Evolutionary conservation across 352 stramenopile genomes (phyloP).

Genomic region (Pythium biforme): DNA sequence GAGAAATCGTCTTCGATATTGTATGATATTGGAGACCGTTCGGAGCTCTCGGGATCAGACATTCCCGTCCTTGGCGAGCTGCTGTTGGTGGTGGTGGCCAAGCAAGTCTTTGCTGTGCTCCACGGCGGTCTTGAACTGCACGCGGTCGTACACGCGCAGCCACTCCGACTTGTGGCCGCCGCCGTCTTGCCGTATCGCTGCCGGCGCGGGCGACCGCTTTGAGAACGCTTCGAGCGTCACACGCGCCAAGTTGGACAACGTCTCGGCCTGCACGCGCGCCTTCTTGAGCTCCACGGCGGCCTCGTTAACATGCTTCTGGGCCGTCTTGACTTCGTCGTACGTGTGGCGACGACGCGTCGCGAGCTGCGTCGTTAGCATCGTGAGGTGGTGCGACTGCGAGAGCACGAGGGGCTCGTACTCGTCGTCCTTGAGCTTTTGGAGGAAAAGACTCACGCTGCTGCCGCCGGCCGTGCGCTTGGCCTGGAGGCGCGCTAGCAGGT

Average conservation of each 20-base stretch:
- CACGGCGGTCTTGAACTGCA: constrained; percentile 63
- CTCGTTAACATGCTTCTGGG: constrained; percentile 67
- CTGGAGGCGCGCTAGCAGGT: constrained; percentile 70
- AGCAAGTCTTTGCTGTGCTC: constrained; percentile 64
- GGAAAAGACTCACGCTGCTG: constrained; percentile 50
- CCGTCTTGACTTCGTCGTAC: constrained; percentile 75
- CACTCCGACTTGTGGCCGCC: constrained; percentile 37
- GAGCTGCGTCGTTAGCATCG: constrained; percentile 42
- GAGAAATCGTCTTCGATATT: too few relatives aligned
- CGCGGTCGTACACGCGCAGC: constrained; percentile 65
- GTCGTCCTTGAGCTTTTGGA: constrained; percentile 72
- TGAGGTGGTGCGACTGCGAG: constrained; percentile 23
- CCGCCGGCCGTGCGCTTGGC: constrained; percentile 40
- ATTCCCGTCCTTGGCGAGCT: background rate
- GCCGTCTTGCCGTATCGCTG: background rate
- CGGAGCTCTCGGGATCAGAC: background rate
- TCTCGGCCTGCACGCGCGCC: constrained; percentile 66
- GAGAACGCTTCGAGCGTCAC: constrained; percentile 66
- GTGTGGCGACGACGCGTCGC: constrained; percentile 70
- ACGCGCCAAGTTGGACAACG: constrained; percentile 68
- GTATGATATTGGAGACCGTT: background rate
- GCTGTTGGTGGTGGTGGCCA: constrained; percentile 5
- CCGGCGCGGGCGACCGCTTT: constrained; percentile 17
- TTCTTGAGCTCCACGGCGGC: constrained; percentile 73
- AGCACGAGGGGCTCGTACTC: constrained; percentile 57